These are phyloP conservation scores for Pontederia paniculata DNA, from an alignment of 176 grass and related monocot genomes.

Conservation along the genomic window DNA sequence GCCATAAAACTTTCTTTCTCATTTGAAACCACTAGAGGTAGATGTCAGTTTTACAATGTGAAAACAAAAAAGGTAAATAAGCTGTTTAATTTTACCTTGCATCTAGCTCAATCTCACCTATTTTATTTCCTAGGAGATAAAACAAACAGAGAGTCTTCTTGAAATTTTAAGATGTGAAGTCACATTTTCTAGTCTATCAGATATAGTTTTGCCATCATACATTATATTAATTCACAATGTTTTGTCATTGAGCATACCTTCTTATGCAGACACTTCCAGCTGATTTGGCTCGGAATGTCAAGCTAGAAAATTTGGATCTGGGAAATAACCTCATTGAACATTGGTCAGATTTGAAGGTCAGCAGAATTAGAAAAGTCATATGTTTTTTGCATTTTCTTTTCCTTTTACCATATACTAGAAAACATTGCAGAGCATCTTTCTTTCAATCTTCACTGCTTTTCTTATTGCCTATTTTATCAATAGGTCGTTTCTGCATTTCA, in stretches of 20 bases:
- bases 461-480: slow-evolving; percentile 20
- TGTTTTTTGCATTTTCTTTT: no score
- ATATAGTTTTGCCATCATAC: background rate
- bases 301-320: slow-evolving; percentile 70
- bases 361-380: slow-evolving; percentile 5
- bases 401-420: no score
- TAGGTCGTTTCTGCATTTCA: slow-evolving; percentile 62
- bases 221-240: background rate
- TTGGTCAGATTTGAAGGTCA: slow-evolving; percentile 67
- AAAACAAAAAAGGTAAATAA: no score
- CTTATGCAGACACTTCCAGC: slow-evolving; percentile 51
- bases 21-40: no score
- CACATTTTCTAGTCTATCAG: no score
- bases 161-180: no score
- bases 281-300: slow-evolving; percentile 58
- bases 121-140: no score
- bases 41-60: no score
- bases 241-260: background rate
- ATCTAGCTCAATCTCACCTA: no score
- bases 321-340: slow-evolving; percentile 78
- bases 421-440: slow-evolving; percentile 14
- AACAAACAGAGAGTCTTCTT: no score
- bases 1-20: no score
- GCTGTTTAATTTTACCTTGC: no score
- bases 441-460: slow-evolving; percentile 1